These are phyloP conservation scores for Rhodotorula graminis DNA, from an alignment of 768 basidiomycete genomes.

Conservation along the genomic window DNA sequence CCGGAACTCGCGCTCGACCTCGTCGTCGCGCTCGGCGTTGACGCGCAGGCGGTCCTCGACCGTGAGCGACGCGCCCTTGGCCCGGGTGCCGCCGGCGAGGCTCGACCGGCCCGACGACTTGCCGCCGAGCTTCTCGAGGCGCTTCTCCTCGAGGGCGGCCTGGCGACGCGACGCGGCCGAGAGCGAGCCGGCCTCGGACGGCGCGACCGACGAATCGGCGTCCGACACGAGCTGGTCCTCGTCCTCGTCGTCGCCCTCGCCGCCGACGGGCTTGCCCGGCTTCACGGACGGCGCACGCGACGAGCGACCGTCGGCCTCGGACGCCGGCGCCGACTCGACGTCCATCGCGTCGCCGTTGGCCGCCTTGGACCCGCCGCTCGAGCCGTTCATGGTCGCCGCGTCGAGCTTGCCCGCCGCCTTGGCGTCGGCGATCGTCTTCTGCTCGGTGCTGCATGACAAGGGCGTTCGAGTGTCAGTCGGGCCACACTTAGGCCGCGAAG, in stretches of 20 bases:
- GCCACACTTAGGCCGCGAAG: too few relatives aligned
- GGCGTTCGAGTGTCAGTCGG: background rate
- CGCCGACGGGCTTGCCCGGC: background rate
- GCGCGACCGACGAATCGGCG: conserved; percentile 18
- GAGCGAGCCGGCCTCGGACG: conserved; percentile 24
- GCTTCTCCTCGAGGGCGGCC: conserved; percentile 24
- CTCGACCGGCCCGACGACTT: background rate
- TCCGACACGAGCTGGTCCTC: conserved; percentile 32
- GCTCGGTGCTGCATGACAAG: conserved; percentile 42
- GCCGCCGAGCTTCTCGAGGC: conserved; percentile 12
- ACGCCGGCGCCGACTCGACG: conserved; percentile 8
- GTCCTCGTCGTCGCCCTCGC: conserved; percentile 25
- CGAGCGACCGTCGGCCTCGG: background rate
- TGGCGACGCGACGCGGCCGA: background rate
- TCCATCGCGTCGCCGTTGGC: conserved; percentile 5
- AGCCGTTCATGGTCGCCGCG: background rate
- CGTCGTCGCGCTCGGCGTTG: conserved; percentile 64
- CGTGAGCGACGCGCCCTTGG: background rate
- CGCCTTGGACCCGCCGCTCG: background rate
- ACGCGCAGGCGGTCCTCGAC: conserved; percentile 47
- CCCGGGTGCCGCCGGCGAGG: background rate
- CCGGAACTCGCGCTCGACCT: conserved; percentile 89
- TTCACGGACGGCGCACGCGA: background rate
- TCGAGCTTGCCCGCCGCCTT: background rate
- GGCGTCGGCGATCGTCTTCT: conserved; percentile 44